phyloP scores from a whole-genome alignment of 768 basidiomycete genomes.

The Dioszegia aurantiaca region DNA sequence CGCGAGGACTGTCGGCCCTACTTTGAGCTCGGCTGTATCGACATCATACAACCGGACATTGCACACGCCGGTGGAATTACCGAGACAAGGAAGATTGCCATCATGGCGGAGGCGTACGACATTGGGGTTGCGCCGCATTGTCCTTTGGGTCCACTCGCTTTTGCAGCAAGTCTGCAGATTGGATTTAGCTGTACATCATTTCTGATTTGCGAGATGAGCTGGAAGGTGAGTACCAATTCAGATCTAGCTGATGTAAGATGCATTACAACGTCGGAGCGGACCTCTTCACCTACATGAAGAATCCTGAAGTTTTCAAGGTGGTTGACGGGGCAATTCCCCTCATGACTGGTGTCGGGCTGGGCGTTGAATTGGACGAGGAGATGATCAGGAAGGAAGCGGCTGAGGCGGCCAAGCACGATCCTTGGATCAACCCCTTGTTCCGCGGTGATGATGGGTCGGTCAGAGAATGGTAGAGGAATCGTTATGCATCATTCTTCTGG shows the following conservation, averaged over 20 bases:
- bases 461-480: constrained; percentile 43
- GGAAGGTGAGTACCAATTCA: constrained; percentile 29
- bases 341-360: constrained; percentile 45
- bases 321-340: constrained; percentile 41
- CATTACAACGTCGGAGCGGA: constrained; percentile 50
- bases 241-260: constrained; percentile 33
- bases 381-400: constrained; percentile 41
- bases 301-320: constrained; percentile 50
- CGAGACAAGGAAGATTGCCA: constrained; percentile 48
- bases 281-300: constrained; percentile 49
- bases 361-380: constrained; percentile 51
- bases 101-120: constrained; percentile 59
- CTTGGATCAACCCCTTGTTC: constrained; percentile 50
- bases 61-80: constrained; percentile 50
- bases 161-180: constrained; percentile 69
- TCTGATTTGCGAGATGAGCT: constrained; percentile 50
- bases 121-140: constrained; percentile 70
- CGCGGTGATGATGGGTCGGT: constrained; percentile 46
- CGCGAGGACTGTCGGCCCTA: constrained; percentile 48
- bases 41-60: constrained; percentile 43
- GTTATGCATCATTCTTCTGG: background rate
- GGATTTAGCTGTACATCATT: constrained; percentile 62
- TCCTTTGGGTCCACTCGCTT: constrained; percentile 63
- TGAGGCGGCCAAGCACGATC: constrained; percentile 40
- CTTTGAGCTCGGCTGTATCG: constrained; percentile 48